Evolutionary conservation across 306 rosid genomes (phyloP).

Genomic region (Begonia peltatifolia): DNA sequence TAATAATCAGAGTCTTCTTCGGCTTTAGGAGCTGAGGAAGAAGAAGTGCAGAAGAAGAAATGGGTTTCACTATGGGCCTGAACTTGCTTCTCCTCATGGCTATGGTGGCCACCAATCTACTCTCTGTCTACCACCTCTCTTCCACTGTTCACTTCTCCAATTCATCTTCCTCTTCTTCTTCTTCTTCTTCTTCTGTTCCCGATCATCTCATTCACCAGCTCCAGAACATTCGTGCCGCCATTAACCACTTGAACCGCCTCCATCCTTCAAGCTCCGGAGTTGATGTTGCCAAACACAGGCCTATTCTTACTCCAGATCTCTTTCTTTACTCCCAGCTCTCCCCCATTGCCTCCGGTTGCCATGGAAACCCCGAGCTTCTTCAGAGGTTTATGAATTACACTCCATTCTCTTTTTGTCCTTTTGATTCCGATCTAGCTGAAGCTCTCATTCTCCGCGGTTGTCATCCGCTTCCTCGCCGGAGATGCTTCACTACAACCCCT

Average conservation of each 20-base stretch:
- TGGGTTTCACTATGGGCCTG: constrained; percentile 78
- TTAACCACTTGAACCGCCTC: constrained; percentile 82
- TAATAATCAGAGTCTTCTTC: no score
- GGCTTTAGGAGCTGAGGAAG: no score
- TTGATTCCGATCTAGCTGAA: constrained; percentile 51
- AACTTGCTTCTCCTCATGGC: constrained; percentile 67
- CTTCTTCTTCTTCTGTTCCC: constrained; percentile 46
- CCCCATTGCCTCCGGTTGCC: constrained; percentile 81
- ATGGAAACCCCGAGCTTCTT: constrained; percentile 64
- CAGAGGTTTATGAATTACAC: constrained; percentile 69
- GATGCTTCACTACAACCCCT: constrained; percentile 74
- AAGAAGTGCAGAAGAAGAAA: constrained; percentile 1
- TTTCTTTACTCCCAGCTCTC: constrained; percentile 55
- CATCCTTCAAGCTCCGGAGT: constrained; percentile 15
- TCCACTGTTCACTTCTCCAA: constrained; percentile 48
- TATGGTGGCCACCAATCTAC: constrained; percentile 93
- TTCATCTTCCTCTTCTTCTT: constrained; percentile 21
- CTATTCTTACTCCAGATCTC: constrained; percentile 55
- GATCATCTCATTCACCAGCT: constrained; percentile 77
- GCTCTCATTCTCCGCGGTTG: constrained; percentile 70
- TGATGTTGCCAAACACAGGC: constrained; percentile 9
- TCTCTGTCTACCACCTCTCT: constrained; percentile 86
- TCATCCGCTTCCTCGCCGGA: constrained; percentile 96
- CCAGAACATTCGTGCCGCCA: constrained; percentile 91
- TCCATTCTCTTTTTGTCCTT: constrained; percentile 60